Percentiles rank a stretch among this genome's conserved stretches.
Conservation (phyloP, 1,139 yeast species). For the Hyphopichia wangnamkhiaoensis region DNA sequence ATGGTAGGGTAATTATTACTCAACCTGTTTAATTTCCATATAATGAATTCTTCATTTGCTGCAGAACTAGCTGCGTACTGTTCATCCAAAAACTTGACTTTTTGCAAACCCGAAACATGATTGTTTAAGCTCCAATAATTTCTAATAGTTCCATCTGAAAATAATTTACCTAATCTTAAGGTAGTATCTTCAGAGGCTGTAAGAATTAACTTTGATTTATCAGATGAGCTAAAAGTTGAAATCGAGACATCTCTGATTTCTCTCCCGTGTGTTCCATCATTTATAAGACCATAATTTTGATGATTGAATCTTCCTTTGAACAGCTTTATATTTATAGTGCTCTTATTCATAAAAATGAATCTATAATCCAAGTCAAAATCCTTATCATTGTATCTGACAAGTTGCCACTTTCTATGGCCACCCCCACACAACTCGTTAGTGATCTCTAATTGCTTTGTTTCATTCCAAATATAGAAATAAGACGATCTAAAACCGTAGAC, state of each 20-base stretch:
- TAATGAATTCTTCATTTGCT: slow-evolving; percentile 84
- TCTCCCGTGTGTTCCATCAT: slow-evolving; percentile 83
- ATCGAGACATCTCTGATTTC: slow-evolving; percentile 73
- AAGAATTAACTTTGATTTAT: slow-evolving; percentile 44
- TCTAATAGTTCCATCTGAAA: slow-evolving; percentile 38
- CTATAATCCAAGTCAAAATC: slow-evolving; percentile 16
- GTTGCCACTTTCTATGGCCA: slow-evolving; percentile 80
- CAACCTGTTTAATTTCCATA: slow-evolving; percentile 63
- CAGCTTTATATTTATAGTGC: slow-evolving; percentile 34
- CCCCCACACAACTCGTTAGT: slow-evolving; percentile 86
- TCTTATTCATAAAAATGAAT: slow-evolving; percentile 60
- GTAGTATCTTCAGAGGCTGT: slow-evolving; percentile 93
- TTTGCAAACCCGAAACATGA: slow-evolving; percentile 88
- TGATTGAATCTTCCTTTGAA: slow-evolving; percentile 21
- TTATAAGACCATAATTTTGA: slow-evolving; percentile 28
- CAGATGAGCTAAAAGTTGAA: slow-evolving; percentile 22
- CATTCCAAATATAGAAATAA: slow-evolving; percentile 80
- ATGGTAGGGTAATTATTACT: slow-evolving; percentile 42
- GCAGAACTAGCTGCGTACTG: slow-evolving; percentile 61
- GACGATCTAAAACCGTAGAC: slow-evolving; percentile 84
- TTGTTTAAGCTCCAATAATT: slow-evolving; percentile 67
- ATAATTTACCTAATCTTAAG: slow-evolving; percentile 55
- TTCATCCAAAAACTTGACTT: slow-evolving; percentile 60
- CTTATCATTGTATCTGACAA: slow-evolving; percentile 23
- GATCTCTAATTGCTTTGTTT: slow-evolving; percentile 71